phyloP scores from a whole-genome alignment of 2,329 filamentous ascomycete species.

The Ustilaginoidea virens region DNA sequence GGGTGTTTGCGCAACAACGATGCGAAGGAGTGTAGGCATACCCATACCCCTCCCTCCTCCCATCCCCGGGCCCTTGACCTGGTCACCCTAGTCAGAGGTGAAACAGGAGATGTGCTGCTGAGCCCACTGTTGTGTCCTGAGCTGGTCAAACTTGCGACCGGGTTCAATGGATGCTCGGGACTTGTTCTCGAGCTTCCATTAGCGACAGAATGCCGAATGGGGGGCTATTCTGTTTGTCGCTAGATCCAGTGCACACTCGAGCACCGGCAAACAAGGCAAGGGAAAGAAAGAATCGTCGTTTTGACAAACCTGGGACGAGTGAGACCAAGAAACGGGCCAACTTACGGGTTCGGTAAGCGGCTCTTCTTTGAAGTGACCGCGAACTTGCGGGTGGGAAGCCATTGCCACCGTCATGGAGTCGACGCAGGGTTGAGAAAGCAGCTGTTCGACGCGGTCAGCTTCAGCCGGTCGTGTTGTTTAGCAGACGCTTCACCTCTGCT shows the following conservation, averaged over 20 bases:
- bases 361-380: constrained; percentile 9
- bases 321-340: constrained; percentile 3
- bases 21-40: too few species aligned
- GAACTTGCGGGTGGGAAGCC: constrained; percentile 8
- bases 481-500: too few species aligned
- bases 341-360: constrained; percentile 6
- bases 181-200: constrained; percentile 1
- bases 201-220: background rate
- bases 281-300: background rate
- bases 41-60: constrained; percentile 5
- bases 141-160: constrained; percentile 9
- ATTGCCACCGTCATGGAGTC: constrained; percentile 8
- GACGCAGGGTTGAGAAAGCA: background rate
- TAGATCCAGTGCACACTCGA: constrained; percentile 3
- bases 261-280: too few species aligned
- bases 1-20: too few species aligned
- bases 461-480: too few species aligned
- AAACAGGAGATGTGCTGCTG: constrained; percentile 9
- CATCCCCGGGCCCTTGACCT: constrained; percentile 6
- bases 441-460: too few species aligned
- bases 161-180: constrained; percentile 3
- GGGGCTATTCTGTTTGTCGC: background rate
- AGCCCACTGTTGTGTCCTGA: constrained; percentile 8
- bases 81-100: constrained; percentile 9
- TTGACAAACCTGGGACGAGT: background rate